Conservation (phyloP, 306 rosid species). For the Parietaria judaica region DNA sequence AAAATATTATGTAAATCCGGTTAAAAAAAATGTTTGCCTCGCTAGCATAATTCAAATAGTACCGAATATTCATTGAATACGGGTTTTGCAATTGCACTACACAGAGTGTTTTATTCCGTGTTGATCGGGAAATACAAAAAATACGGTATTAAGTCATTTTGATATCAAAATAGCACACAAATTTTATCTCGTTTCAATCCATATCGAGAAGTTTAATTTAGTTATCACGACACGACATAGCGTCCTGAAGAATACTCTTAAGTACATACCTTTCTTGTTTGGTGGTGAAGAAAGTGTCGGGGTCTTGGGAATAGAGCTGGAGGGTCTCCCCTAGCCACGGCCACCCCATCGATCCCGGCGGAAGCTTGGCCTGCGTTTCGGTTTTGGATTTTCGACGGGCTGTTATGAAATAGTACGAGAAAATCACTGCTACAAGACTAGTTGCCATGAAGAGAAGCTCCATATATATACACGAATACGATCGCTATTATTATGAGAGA, state of each 20-base stretch:
- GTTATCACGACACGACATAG: background rate
- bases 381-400: slow-evolving; percentile 21
- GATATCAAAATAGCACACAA: background rate
- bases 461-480: too few species aligned
- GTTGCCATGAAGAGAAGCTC: slow-evolving; percentile 19
- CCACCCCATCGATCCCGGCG: slow-evolving; percentile 94
- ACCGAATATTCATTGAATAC: too few species aligned
- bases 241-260: too few species aligned
- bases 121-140: background rate
- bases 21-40: too few species aligned
- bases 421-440: slow-evolving; percentile 16
- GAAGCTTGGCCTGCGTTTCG: slow-evolving; percentile 28
- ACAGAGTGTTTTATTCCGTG: background rate
- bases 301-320: slow-evolving; percentile 78
- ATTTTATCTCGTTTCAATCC: background rate
- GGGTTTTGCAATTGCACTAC: too few species aligned
- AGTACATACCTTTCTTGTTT: slow-evolving; percentile 88
- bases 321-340: slow-evolving; percentile 72
- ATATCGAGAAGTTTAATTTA: too few species aligned
- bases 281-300: slow-evolving; percentile 56
- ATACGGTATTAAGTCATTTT: background rate
- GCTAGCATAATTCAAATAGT: too few species aligned
- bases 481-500: too few species aligned
- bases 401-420: slow-evolving; percentile 8
- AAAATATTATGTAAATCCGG: too few species aligned